Evolutionary conservation across 495 filamentous ascomycete genomes (phyloP).

Genomic region (Penicillium goetzii): DNA sequence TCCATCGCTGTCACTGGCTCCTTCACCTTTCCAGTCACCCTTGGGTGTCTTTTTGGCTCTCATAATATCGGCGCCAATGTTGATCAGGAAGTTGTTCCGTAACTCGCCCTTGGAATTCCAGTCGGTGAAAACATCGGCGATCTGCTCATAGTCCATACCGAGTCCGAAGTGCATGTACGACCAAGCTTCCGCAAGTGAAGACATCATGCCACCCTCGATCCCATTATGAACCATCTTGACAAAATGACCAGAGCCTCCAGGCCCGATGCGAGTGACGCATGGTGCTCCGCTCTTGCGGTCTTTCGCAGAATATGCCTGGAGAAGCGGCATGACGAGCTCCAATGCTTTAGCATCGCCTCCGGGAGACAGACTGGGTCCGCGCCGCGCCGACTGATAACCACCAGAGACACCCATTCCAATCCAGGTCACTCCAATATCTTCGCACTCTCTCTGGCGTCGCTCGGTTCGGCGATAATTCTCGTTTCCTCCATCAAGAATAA

Average conservation of each 20-base stretch:
- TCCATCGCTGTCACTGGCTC: constrained; percentile 32
- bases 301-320: constrained; percentile 65
- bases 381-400: constrained; percentile 69
- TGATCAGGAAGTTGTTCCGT: constrained; percentile 62
- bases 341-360: constrained; percentile 63
- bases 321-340: constrained; percentile 63
- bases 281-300: constrained; percentile 57
- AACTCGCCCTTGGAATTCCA: constrained; percentile 66
- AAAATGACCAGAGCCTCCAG: constrained; percentile 69
- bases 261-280: constrained; percentile 65
- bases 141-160: constrained; percentile 63
- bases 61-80: constrained; percentile 68
- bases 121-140: constrained; percentile 73
- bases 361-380: constrained; percentile 67
- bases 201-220: constrained; percentile 74
- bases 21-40: constrained; percentile 49
- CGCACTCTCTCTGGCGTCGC: constrained; percentile 60
- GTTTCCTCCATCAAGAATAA: constrained; percentile 74
- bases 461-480: constrained; percentile 73
- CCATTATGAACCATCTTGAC: constrained; percentile 83
- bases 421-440: constrained; percentile 59
- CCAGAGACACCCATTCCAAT: constrained; percentile 72
- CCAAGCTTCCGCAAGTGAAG: constrained; percentile 66
- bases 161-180: constrained; percentile 63
- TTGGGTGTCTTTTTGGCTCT: constrained; percentile 43